Conservation (phyloP, 1,284 basidiomycete genomes). For the Apiotrichum laibachii region DNA sequence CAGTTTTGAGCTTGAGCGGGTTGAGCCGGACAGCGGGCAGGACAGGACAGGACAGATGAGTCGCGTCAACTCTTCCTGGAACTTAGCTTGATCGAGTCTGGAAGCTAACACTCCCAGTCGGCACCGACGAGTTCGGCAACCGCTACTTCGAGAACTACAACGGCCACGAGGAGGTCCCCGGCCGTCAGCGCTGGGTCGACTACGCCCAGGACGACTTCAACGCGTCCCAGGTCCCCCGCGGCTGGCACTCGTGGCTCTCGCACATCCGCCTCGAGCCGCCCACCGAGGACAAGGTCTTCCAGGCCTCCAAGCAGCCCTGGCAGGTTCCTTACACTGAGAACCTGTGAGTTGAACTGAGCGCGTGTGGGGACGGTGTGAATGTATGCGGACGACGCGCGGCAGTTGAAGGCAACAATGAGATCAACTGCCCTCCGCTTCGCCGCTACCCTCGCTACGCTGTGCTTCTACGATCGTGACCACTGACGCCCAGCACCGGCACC, state of each 20-base stretch:
- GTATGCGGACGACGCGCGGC: no score
- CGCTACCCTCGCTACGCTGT: background rate
- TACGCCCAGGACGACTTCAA: slow-evolving; percentile 83
- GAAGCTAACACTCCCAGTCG: slow-evolving; percentile 54
- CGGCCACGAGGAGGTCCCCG: slow-evolving; percentile 77
- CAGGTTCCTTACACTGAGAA: slow-evolving; percentile 51
- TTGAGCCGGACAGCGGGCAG: no score
- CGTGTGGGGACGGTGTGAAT: no score
- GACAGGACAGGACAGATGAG: no score
- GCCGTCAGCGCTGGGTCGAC: slow-evolving; percentile 92
- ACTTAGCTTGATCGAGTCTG: background rate
- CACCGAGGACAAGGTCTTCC: slow-evolving; percentile 67
- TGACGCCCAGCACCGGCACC: slow-evolving; percentile 65
- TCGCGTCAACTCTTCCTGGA: background rate
- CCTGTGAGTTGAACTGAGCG: slow-evolving; percentile 57
- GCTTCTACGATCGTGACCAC: background rate
- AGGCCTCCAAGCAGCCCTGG: slow-evolving; percentile 71
- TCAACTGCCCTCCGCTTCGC: no score
- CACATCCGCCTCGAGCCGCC: slow-evolving; percentile 84
- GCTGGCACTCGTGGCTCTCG: slow-evolving; percentile 93
- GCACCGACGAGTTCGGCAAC: slow-evolving; percentile 88
- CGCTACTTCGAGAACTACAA: slow-evolving; percentile 87
- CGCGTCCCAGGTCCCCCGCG: slow-evolving; percentile 82
- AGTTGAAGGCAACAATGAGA: background rate
- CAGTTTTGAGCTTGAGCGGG: no score